Base-by-base conservation (phyloP, 1,284 basidiomycete genomes). In the Tilletia indica region DNA sequence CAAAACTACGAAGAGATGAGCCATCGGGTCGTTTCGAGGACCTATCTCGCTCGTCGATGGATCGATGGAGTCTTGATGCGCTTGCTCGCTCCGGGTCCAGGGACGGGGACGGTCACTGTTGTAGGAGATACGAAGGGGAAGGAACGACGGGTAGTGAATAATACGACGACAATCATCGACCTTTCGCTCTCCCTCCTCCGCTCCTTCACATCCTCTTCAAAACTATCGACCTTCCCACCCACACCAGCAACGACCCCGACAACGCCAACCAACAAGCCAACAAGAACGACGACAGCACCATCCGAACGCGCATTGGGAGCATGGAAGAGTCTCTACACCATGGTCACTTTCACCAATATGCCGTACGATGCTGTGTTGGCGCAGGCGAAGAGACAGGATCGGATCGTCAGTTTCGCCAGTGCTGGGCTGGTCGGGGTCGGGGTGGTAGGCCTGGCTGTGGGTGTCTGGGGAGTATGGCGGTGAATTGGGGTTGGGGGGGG, bases 271-370 rank as follows among this genome's bases (percentile, higher is more conserved):
- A 64, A 25, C 25, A 31, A 31, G 25, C 25, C 25, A 31, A 31
- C 25, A 64, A 19, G 0, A 11, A 19, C 51, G 12, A 38, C 31
- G 42, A 45, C 42, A 34, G 61, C 61, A 34, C 12, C 61, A 12
- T n/a, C 34, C 12, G 61, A 64, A 64, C 34, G 36, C 31, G 12
- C 61, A 4, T 36, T 64, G 36, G 61, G 85, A 72, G 92, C 92
- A 47, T 99, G 96, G 96, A 88, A 93, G 71, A 92, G 93, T 68
- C 87, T 97, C 69, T 99, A 99, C 85, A 92, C 92, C 45, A 96
- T 98, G 94, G 92, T 97, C 76, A 97, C 96, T 49, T 99, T 99
- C 87, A 93, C 93, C 61, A 95, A 97, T 85, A 89, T 97, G 76
- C 91, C 91, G 80, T 98, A 98, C 84, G 90, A 90, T 72, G 89